These are phyloP conservation scores for Suhomyces wounanorum DNA, from an alignment of 1,139 yeast genomes.

Conservation along the genomic window DNA sequence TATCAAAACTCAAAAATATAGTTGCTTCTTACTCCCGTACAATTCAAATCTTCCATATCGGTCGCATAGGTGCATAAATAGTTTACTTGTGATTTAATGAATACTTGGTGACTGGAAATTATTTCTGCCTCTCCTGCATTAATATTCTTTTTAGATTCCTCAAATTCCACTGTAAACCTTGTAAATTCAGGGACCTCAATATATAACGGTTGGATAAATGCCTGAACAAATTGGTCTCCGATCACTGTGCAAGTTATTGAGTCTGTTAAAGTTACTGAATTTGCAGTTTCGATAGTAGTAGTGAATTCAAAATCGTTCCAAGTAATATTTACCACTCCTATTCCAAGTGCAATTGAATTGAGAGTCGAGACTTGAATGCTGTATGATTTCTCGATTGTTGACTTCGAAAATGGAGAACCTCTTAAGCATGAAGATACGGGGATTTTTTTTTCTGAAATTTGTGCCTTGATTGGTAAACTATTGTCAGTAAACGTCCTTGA, in stretches of 20 bases:
- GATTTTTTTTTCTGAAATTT: neutral
- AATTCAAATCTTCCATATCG: slow-evolving; percentile 5
- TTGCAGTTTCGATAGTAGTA: neutral
- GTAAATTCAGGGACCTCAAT: slow-evolving; percentile 16
- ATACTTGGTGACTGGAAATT: slow-evolving; percentile 1
- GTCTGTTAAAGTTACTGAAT: slow-evolving; percentile 13
- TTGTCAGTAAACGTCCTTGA: slow-evolving; percentile 3
- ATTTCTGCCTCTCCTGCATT: neutral
- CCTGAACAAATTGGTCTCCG: slow-evolving; percentile 21
- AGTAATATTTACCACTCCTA: slow-evolving; percentile 1
- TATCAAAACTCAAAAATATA: slow-evolving; percentile 2
- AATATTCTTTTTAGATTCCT: slow-evolving; percentile 1
- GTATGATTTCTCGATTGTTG: slow-evolving; percentile 7
- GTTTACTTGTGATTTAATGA: slow-evolving; percentile 5
- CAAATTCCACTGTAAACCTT: slow-evolving; percentile 15
- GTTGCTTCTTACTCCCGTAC: slow-evolving; percentile 4
- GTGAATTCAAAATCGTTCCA: neutral
- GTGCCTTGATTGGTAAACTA: neutral
- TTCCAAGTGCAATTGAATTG: neutral
- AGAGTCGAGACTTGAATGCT: slow-evolving; percentile 3
- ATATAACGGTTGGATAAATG: slow-evolving; percentile 17
- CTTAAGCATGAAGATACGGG: slow-evolving; percentile 13
- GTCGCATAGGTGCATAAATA: slow-evolving; percentile 8
- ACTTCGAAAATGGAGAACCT: slow-evolving; percentile 3
- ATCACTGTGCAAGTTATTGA: slow-evolving; percentile 19